Conservation (phyloP, 306 rosid species). For the Leucaena leucocephala region DNA sequence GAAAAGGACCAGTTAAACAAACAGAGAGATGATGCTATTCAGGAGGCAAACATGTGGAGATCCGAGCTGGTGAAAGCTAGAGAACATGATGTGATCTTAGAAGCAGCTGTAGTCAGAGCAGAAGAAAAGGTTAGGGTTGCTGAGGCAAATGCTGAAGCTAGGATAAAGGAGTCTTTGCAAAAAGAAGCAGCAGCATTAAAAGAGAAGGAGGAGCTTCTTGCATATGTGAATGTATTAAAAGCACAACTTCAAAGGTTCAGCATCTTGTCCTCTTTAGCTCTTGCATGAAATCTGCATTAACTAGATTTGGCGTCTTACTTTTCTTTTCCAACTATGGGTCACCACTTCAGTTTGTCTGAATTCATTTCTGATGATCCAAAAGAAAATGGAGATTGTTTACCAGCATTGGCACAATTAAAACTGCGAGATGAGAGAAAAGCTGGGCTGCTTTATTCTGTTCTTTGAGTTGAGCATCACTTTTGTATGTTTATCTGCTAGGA, state of each 20-base stretch:
- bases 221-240: constrained; percentile 76
- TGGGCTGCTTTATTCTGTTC: not conserved
- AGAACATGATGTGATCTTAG: constrained; percentile 82
- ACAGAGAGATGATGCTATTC: constrained; percentile 82
- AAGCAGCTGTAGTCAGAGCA: constrained; percentile 85
- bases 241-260: constrained; percentile 89
- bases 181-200: constrained; percentile 69
- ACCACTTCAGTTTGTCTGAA: not conserved
- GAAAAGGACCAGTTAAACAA: constrained; percentile 77
- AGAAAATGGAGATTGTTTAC: constrained; percentile 12
- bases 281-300: constrained; percentile 9
- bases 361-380: not conserved
- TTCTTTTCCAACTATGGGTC: not conserved
- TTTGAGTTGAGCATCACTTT: constrained; percentile 5
- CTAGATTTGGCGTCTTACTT: not conserved
- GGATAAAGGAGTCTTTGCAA: constrained; percentile 79
- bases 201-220: constrained; percentile 87
- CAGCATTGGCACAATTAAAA: not conserved
- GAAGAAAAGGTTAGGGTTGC: constrained; percentile 93
- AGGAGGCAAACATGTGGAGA: constrained; percentile 96
- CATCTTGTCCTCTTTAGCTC: constrained; percentile 37
- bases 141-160: constrained; percentile 74
- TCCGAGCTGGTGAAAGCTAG: constrained; percentile 96
- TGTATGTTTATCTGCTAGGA: constrained; percentile 25
- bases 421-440: constrained; percentile 13